A percentile compares a stretch with the other conserved stretches of the same genome.
Conservation (phyloP, 257 asterid genomes). For the Linderniella brevidens region DNA sequence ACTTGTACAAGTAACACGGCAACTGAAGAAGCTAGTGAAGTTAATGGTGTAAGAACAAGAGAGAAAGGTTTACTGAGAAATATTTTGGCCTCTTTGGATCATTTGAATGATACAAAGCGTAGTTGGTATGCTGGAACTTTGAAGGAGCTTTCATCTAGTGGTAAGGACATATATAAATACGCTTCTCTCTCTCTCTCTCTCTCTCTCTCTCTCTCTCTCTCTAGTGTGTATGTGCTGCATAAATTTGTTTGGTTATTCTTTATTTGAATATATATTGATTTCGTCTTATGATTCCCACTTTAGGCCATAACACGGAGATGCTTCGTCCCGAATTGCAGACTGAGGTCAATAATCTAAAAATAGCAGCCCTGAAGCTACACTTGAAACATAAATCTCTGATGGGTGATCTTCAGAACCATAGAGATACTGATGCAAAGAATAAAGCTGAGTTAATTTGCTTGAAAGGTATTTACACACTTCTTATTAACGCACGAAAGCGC, state of each 20-base stretch:
- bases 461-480: constrained; percentile 30
- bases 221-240: background rate
- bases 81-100: constrained; percentile 31
- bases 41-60: constrained; percentile 22
- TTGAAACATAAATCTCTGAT: constrained; percentile 62
- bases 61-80: constrained; percentile 25
- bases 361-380: constrained; percentile 40
- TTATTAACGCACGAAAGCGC: background rate
- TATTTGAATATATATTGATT: background rate
- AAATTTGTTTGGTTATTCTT: no score
- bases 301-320: constrained; percentile 42
- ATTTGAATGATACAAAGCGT: constrained; percentile 34
- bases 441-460: constrained; percentile 51
- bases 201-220: background rate
- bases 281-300: constrained; percentile 7
- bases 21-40: constrained; percentile 23
- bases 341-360: constrained; percentile 48
- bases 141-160: constrained; percentile 33
- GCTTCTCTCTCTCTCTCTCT: background rate
- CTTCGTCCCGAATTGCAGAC: constrained; percentile 31
- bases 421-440: constrained; percentile 67
- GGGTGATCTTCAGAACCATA: constrained; percentile 52
- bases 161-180: constrained; percentile 19
- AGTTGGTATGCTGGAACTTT: constrained; percentile 29
- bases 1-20: constrained; percentile 16